phyloP scores from a whole-genome alignment of 2,329 filamentous ascomycete genomes.

The Alternaria sp. region DNA sequence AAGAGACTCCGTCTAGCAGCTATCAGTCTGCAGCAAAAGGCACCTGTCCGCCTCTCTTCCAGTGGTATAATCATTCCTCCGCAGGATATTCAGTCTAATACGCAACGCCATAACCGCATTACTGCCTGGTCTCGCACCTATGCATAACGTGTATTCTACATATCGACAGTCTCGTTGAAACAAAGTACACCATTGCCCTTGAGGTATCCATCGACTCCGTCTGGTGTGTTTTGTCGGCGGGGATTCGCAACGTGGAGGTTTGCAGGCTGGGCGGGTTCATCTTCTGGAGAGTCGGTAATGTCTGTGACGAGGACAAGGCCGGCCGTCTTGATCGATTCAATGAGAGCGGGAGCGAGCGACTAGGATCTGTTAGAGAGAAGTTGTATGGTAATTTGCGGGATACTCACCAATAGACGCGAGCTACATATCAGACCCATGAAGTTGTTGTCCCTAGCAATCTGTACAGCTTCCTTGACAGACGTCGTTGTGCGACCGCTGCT shows the following conservation, averaged over 20 bases:
- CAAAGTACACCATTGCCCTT: slow-evolving; percentile 85
- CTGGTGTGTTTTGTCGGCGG: slow-evolving; percentile 63
- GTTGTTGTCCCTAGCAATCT: slow-evolving; percentile 94
- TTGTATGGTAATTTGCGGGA: neutral
- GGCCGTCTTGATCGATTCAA: slow-evolving; percentile 93
- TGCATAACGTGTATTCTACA: slow-evolving; percentile 34
- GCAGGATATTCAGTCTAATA: slow-evolving; percentile 3
- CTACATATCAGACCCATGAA: slow-evolving; percentile 97
- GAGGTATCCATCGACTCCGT: slow-evolving; percentile 87
- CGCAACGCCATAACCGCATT: slow-evolving; percentile 9
- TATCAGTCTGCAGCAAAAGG: neutral
- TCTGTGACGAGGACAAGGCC: slow-evolving; percentile 92
- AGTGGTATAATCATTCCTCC: slow-evolving; percentile 2
- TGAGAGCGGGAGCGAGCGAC: slow-evolving; percentile 91
- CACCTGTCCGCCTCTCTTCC: slow-evolving; percentile 2
- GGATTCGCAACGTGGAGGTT: slow-evolving; percentile 54
- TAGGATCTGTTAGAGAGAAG: slow-evolving; percentile 49
- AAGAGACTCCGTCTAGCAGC: slow-evolving; percentile 3
- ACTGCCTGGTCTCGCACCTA: neutral
- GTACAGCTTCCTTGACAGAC: slow-evolving; percentile 93
- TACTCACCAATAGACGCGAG: slow-evolving; percentile 80
- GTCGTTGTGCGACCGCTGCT: slow-evolving; percentile 76
- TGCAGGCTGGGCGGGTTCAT: slow-evolving; percentile 39
- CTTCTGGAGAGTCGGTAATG: slow-evolving; percentile 67
- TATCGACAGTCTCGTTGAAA: slow-evolving; percentile 86